phyloP scores from a whole-genome alignment of 2,329 filamentous ascomycete species.

The Colletotrichum orchidophilum region DNA sequence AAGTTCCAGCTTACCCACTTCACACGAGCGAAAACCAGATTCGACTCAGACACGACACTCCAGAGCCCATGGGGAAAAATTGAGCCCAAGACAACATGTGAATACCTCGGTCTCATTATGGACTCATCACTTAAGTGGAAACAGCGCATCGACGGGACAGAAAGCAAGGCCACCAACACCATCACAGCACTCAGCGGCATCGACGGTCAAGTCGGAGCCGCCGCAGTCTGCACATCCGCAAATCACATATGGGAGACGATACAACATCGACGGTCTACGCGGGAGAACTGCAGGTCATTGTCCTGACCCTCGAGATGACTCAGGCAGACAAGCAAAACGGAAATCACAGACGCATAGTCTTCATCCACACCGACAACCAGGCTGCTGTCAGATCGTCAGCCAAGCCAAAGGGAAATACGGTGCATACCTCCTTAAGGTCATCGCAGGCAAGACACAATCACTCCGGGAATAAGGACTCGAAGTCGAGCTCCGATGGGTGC shows the following conservation, averaged over 20 bases:
- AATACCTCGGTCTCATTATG: constrained; percentile 39
- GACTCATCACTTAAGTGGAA: constrained; percentile 38
- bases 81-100: constrained; percentile 6
- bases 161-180: constrained; percentile 34
- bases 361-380: constrained; percentile 12
- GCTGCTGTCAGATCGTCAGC: constrained; percentile 2
- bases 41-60: constrained; percentile 34
- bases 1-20: constrained; percentile 40
- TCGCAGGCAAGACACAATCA: background rate
- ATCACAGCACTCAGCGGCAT: constrained; percentile 37
- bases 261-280: background rate
- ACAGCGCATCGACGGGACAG: constrained; percentile 36
- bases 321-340: constrained; percentile 7
- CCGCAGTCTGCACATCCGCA: too few species aligned
- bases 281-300: background rate
- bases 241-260: background rate
- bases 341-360: constrained; percentile 2
- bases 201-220: too few species aligned
- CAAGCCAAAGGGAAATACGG: constrained; percentile 1
- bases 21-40: constrained; percentile 26
- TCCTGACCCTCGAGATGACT: background rate
- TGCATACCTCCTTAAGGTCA: constrained; percentile 8
- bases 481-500: background rate
- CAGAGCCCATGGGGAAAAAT: constrained; percentile 19
- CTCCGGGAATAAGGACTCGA: background rate